These are phyloP conservation scores for Glarea lozoyensis DNA, from an alignment of 495 filamentous ascomycete genomes.

Conservation along the genomic window DNA sequence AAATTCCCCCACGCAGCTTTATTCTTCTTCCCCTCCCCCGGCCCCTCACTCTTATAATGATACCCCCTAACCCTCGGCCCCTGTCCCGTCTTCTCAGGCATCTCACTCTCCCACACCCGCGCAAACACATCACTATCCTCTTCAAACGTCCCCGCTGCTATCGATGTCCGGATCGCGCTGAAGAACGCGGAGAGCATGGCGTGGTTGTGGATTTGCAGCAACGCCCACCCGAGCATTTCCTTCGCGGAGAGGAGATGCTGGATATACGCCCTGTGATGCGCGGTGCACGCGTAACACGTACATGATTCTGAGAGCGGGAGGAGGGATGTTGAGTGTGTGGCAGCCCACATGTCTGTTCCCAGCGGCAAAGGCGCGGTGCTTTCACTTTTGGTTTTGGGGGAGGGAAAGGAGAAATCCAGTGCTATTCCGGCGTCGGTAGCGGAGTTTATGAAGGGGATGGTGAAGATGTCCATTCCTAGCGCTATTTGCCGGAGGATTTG, in stretches of 20 bases:
- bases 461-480: constrained; percentile 72
- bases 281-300: constrained; percentile 73
- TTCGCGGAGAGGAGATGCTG: constrained; percentile 79
- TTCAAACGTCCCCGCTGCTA: constrained; percentile 55
- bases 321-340: constrained; percentile 45
- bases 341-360: constrained; percentile 67
- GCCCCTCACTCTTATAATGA: constrained; percentile 62
- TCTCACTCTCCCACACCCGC: constrained; percentile 49
- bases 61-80: constrained; percentile 82
- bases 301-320: constrained; percentile 52
- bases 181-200: constrained; percentile 68
- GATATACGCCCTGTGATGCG: constrained; percentile 79
- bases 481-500: constrained; percentile 62
- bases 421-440: constrained; percentile 83
- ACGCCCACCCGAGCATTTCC: constrained; percentile 93
- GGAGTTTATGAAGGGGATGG: constrained; percentile 59
- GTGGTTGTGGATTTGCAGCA: constrained; percentile 88
- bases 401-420: constrained; percentile 68
- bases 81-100: constrained; percentile 67
- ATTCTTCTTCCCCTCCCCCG: constrained; percentile 59
- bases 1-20: constrained; percentile 52
- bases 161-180: constrained; percentile 48
- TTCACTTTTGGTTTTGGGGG: background rate
- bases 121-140: constrained; percentile 46
- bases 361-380: constrained; percentile 36